Evolutionary conservation across 306 rosid genomes (phyloP), one percentile per base, ranked within the genome.

Genomic region (Pyrus bretschneideri): DNA sequence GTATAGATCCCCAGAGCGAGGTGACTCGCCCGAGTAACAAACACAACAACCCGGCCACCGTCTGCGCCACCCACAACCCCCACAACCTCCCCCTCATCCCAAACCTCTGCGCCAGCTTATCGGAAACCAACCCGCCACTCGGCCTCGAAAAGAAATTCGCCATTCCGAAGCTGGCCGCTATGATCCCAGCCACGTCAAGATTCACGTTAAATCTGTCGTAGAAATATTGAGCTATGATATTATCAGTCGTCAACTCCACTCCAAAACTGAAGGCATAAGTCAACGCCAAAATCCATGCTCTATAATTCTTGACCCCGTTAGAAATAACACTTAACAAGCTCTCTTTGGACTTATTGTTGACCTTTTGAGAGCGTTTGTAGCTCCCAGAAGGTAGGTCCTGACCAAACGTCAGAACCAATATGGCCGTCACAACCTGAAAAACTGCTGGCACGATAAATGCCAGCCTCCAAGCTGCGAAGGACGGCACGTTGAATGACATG

Each of bases 71-170:
- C 91, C 93, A 87, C 78, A 87, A 44, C 12, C 78, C 87, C 93
- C 91, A 87, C 49, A 89, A 25, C 38, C 91, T 80, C 45, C 91
- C 91, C 65, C 91, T 87, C 78, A 85, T 85, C 11, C 91, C 93
- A 40, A 82, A 87, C 58, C 78, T 73, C 79, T 45, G 76, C 10
- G 80, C 91, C 91, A 89, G 70, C 60, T 46, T 12, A 33, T 89
- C 90, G 2, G 93, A 87, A 18, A 85, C 8, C 46, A 80, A n/a
- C 45, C 90, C 90, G 27, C 93, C 91, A 35, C 75, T 66, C 7
- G 91, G 93, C 77, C 93, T 22, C 3, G 91, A 79, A 66, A 89
- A 80, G 3, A 83, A 51, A 72, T 87, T 89, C 12, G 89, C 75
- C 87, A 85, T 74, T 31, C 93, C 93, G 33, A 87, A 89, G 79